phyloP scores from a whole-genome alignment of 2,329 filamentous ascomycete genomes.

The Diaporthe citriasiana region DNA sequence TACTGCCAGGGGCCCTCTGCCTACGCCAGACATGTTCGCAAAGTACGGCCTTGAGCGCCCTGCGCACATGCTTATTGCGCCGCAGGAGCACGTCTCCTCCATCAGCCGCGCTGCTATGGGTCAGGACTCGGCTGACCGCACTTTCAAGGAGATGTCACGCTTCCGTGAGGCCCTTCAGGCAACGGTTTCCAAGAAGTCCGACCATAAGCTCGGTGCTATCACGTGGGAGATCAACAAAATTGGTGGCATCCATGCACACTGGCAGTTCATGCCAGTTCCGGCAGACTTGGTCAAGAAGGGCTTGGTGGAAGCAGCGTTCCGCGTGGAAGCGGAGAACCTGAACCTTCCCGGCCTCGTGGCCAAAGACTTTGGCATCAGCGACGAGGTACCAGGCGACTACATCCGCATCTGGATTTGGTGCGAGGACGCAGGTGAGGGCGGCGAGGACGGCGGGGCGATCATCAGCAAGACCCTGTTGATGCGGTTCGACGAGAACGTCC shows the following conservation, averaged over 20 bases:
- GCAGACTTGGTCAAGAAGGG: slow-evolving; percentile 77
- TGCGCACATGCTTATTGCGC: slow-evolving; percentile 91
- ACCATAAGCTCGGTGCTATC: slow-evolving; percentile 80
- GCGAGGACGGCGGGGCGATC: slow-evolving; percentile 55
- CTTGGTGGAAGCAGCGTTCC: slow-evolving; percentile 89
- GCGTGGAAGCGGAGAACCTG: slow-evolving; percentile 85
- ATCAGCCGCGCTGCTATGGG: slow-evolving; percentile 71
- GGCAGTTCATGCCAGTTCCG: slow-evolving; percentile 90
- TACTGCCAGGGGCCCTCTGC: slow-evolving; percentile 90
- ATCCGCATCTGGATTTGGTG: slow-evolving; percentile 88
- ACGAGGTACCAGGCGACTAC: slow-evolving; percentile 73
- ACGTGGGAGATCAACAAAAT: slow-evolving; percentile 93
- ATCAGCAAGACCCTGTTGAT: slow-evolving; percentile 81
- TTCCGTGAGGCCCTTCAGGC: slow-evolving; percentile 83
- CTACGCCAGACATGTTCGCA: slow-evolving; percentile 76
- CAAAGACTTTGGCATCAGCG: slow-evolving; percentile 64
- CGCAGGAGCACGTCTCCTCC: slow-evolving; percentile 84
- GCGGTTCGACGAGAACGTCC: slow-evolving; percentile 76
- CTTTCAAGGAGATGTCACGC: slow-evolving; percentile 84
- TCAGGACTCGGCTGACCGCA: slow-evolving; percentile 67
- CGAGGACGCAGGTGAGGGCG: slow-evolving; percentile 66
- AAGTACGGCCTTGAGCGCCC: slow-evolving; percentile 79
- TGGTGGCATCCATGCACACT: slow-evolving; percentile 88
- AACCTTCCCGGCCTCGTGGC: slow-evolving; percentile 66
- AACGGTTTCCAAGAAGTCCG: slow-evolving; percentile 75